Evolutionary conservation across 2,329 filamentous ascomycete genomes (phyloP), one percentile per base, ranked within the genome.

Genomic region (Paecilomyces variotii): DNA sequence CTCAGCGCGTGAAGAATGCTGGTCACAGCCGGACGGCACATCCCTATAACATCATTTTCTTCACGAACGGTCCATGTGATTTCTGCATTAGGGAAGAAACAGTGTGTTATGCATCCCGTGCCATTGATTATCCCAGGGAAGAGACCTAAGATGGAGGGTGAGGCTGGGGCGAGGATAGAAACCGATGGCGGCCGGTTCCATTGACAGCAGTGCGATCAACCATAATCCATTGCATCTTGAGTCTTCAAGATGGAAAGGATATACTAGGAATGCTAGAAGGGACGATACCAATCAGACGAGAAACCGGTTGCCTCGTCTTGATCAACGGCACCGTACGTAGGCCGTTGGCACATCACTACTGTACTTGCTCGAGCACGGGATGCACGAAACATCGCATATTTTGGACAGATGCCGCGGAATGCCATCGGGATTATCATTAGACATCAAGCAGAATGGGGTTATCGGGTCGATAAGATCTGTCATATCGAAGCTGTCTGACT

Each of bases 1-100:
- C 57, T 59, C 50, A 61, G 53, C 57, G 59, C 65, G 59, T 57
- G 61, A 65, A 62, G 70, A 73, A 73, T 73, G 70, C 60, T 64
- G 56, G 64, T 58, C 55, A 60, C 61, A 62, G 65, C 62, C 53
- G 27, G 27, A 28, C 53, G 39, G n/a, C 39, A 45, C 39, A 45
- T n/a, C n/a, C 19, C 39, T 2, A 39, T 45, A 24, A 24, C 39
- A 45, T 54, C 25, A 24, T 34, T 14, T 24, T 32, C 25, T 32
- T 30, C 25, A n/a, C 12, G 11, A 4, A 30, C 19, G 28, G 25
- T 32, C 4, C 11, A 45, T 45, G 39, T 45, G n/a, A 45, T 19
- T 45, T 19, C n/a, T n/a, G 19, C 5, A 6, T 45, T 9, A 45
- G n/a, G 14, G n/a, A 19, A 45, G 39, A 45, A 14, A 6, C n/a